These are phyloP conservation scores for Leccinum boreale DNA, from an alignment of 768 basidiomycete genomes.

Conservation along the genomic window DNA sequence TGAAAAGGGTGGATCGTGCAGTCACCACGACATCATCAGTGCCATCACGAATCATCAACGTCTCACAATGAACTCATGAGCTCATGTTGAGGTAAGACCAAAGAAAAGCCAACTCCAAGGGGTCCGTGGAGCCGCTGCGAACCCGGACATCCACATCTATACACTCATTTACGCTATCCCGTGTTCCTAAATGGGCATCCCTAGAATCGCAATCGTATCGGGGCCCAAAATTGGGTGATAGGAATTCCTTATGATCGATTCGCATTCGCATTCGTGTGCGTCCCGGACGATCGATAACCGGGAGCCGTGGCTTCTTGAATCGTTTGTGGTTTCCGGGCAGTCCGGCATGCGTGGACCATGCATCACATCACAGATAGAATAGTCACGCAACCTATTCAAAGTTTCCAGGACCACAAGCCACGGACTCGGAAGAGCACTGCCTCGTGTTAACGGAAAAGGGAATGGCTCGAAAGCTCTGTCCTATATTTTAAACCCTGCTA, in stretches of 20 bases:
- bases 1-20: background rate
- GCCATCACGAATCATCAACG: background rate
- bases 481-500: background rate
- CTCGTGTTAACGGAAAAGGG: background rate
- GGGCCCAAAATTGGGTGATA: background rate
- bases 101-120: constrained; percentile 18
- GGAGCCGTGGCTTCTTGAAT: background rate
- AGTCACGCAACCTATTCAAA: background rate
- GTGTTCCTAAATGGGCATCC: background rate
- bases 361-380: background rate
- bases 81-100: background rate
- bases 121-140: constrained; percentile 20
- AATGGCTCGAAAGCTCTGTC: background rate
- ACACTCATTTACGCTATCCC: constrained; percentile 2
- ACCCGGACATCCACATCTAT: background rate
- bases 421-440: background rate
- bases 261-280: background rate
- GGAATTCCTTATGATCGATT: background rate
- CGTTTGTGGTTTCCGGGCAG: background rate
- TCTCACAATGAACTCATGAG: background rate
- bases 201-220: background rate
- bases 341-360: background rate
- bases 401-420: background rate
- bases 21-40: background rate
- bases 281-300: constrained; percentile 3